Evolutionary conservation across 2,329 filamentous ascomycete species (phyloP).

Genomic region (Cercospora canescens): DNA sequence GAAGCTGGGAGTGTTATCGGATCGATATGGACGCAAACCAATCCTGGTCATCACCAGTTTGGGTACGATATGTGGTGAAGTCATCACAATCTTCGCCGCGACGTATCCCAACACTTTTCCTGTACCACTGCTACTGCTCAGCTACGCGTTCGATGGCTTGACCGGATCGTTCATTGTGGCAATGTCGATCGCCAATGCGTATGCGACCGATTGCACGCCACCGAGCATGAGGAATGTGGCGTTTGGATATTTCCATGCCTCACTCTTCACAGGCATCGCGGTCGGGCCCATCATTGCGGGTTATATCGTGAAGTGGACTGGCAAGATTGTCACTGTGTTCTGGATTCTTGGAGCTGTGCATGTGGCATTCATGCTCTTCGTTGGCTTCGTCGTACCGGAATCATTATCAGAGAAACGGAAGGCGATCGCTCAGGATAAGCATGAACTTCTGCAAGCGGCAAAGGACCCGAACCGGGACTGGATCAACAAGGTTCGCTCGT

Average conservation of each 20-base stretch:
- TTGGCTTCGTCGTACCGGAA: conserved; percentile 75
- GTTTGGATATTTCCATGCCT: conserved; percentile 88
- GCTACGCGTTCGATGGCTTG: conserved; percentile 76
- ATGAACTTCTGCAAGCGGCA: conserved; percentile 45
- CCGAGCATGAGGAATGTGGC: conserved; percentile 76
- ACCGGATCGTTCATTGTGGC: conserved; percentile 86
- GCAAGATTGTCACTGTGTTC: conserved; percentile 77
- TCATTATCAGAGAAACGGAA: conserved; percentile 77
- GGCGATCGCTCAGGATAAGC: conserved; percentile 67
- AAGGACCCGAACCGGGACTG: conserved; percentile 41
- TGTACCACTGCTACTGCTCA: conserved; percentile 77
- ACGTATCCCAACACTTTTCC: conserved; percentile 70
- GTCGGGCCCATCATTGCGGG: conserved; percentile 80
- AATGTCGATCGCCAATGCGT: conserved; percentile 78
- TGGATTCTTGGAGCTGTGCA: conserved; percentile 77
- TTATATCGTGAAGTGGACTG: conserved; percentile 74
- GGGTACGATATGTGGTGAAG: conserved; percentile 73
- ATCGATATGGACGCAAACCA: conserved; percentile 77
- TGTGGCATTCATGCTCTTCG: conserved; percentile 68
- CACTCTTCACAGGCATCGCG: conserved; percentile 85
- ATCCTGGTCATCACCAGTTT: conserved; percentile 72
- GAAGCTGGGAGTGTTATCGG: conserved; percentile 79
- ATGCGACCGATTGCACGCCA: conserved; percentile 83
- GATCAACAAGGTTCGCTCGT: conserved; percentile 45
- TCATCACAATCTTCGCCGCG: conserved; percentile 76